Base-by-base conservation (phyloP, 164 flowering plant genomes). In the Magnolia kwangsiensis region DNA sequence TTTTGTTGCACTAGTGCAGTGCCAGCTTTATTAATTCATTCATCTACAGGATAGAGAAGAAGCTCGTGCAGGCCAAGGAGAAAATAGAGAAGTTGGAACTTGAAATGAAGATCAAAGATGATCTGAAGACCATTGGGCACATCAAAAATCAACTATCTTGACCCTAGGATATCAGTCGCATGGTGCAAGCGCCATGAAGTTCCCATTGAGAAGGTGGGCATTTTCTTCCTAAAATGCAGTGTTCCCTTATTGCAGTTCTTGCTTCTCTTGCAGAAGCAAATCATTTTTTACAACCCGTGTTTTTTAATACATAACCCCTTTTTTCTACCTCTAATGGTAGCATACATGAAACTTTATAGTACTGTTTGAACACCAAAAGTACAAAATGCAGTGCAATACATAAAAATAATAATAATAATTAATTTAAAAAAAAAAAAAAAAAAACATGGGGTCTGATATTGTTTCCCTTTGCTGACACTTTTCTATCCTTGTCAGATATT, bases 151-250 rank as follows among this genome's bases (percentile, higher is more conserved):
- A 96, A 94, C 77, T 96, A 96, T 77, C 90, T 89, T 78, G 99
- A 96, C 77, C 99, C 99, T 58, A 86, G 99, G 80, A 96, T 96
- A 75, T 88, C 98, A 2, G 99, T 96, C 59, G 98, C 99, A 24
- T 96, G 99, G 99, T 94, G 99, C 92, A 94, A 96, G 83, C 91
- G 98, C 29, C 93, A 89, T 72, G 99, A 96, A 79, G 99, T 96
- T 72, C 98, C 98, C 7, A 95, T 96, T 74, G 99, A 96, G 84
- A 96, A 96, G 97, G 99, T 96, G 67, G 80, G 13, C 0, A n/a
- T 50, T 69, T 51, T 20, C 8, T 68, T 72, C 59, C 21, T 67
- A 29, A 20, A 9, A 18, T 8, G 14, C 29, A 18, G 14, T 29
- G 67, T 8, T 64, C 67, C 19, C 21, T 19, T 7, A 8, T 64